Conservation (phyloP, 768 basidiomycete species). For the Lactarius sanguifluus region DNA sequence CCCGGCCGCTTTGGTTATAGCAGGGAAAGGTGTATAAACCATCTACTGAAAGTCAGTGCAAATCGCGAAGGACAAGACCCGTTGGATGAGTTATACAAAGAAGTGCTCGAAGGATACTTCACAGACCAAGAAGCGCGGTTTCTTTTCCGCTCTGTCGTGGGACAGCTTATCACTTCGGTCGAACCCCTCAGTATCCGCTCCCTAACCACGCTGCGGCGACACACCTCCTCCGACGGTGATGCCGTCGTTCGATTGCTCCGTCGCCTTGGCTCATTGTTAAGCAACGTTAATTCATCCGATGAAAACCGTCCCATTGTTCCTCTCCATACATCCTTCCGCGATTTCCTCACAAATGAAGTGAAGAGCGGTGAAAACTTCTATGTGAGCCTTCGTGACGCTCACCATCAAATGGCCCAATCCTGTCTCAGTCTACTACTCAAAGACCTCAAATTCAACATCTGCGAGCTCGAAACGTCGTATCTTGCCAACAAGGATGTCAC, state of each 20-base stretch:
- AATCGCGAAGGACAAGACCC: not conserved
- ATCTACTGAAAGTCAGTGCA: not conserved
- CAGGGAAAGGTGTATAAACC: not conserved
- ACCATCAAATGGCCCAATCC: not conserved
- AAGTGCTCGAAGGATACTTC: not conserved
- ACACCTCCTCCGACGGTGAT: too few relatives aligned
- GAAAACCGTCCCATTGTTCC: not conserved
- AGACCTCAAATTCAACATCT: slow-evolving; percentile 7
- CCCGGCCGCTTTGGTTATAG: not conserved
- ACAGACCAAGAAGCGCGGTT: not conserved
- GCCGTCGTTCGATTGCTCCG: not conserved
- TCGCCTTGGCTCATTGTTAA: slow-evolving; percentile 4
- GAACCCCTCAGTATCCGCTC: not conserved
- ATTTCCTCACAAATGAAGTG: not conserved
- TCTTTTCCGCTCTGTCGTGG: not conserved
- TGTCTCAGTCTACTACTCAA: not conserved
- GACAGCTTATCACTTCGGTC: not conserved
- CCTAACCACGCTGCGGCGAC: not conserved
- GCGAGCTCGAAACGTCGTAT: not conserved
- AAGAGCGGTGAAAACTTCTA: not conserved
- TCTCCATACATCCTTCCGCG: not conserved
- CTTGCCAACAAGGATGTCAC: not conserved
- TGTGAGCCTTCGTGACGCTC: not conserved
- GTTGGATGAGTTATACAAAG: not conserved
- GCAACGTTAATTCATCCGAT: slow-evolving; percentile 2